Conservation (phyloP, 805 yeast genomes). For the Candida namnaoensis region DNA sequence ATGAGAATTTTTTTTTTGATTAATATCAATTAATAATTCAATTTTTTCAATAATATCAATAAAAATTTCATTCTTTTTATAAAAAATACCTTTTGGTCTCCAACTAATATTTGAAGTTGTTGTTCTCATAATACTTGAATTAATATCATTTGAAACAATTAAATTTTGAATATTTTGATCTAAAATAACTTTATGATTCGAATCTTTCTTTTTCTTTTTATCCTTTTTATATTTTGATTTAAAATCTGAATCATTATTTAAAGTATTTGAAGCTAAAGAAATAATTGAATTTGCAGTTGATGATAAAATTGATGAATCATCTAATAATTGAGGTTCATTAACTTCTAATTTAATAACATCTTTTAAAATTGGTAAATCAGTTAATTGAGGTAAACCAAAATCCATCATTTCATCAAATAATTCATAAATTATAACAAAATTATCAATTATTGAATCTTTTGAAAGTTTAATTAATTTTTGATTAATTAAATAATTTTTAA, state of each 20-base stretch:
- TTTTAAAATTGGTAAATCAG: conserved; percentile 68
- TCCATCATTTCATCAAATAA: conserved; percentile 87
- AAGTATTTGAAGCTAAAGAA: too few species aligned
- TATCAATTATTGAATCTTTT: conserved; percentile 59
- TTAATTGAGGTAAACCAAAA: conserved; percentile 77
- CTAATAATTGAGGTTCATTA: conserved; percentile 24
- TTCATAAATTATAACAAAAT: conserved; percentile 68
- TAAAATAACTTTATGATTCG: background rate
- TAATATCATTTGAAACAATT: conserved; percentile 32
- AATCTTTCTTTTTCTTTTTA: background rate
- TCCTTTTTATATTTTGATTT: background rate
- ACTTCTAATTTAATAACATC: conserved; percentile 66
- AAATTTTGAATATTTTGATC: conserved; percentile 5
- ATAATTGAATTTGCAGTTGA: conserved; percentile 17
- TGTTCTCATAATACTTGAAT: conserved; percentile 67
- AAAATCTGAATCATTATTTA: too few species aligned
- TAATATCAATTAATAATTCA: conserved; percentile 56
- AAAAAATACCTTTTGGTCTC: conserved; percentile 87
- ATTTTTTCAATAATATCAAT: conserved; percentile 76
- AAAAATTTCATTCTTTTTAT: conserved; percentile 84
- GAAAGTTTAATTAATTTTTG: conserved; percentile 23
- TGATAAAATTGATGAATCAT: background rate
- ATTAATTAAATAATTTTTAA: conserved; percentile 17
- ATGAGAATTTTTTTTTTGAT: conserved; percentile 25
- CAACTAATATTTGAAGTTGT: conserved; percentile 76